Evolutionary conservation across 768 basidiomycete genomes (phyloP), one percentile per base, ranked within the genome.

Genomic region (Boletus edulis): DNA sequence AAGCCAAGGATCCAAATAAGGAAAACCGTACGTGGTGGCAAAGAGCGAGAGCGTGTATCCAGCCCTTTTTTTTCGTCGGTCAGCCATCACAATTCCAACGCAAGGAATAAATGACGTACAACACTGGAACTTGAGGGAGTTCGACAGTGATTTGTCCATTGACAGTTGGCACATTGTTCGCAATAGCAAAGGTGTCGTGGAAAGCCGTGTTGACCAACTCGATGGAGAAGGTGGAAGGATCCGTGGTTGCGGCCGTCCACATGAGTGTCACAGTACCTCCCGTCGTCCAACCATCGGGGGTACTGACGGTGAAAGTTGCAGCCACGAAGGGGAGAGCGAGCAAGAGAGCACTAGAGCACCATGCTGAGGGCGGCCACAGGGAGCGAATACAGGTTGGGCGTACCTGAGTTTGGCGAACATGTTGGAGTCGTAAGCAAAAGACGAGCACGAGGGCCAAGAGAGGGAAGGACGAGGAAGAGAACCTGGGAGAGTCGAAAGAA

Each of bases 381-480:
- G 5, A 1, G 24, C 7, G 0, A 24, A 15, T 3, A 6, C 3
- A 0, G 29, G 9, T 14, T 3, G 1, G 2, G 66, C 77, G 14
- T 48, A 82, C 83, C 68, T 71, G 66, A 83, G 68, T 62, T 78
- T 76, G 62, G 65, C 67, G 60, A 83, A 75, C 84, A 85, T 84
- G 66, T 63, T 77, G 59, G 13, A 48, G n/a, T 47, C 64, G 58
- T 58, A 54, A 62, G 54, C 32, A 62, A 2, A 6, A 9, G n/a
- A 41, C 18, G 18, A 34, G 24, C 20, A 46, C 27, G 42, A 56
- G 29, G 24, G 22, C 4, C 17, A 9, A 27, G 39, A 52, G 66
- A 55, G 51, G 52, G 56, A 66, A 58, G 67, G 46, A 46, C 41
- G 45, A 20, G 49, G 24, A 5, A 51, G 38, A 54, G 62, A 63